These are phyloP conservation scores for Dactylellina drechsleri DNA, from an alignment of 2,329 filamentous ascomycete species.

Conservation along the genomic window DNA sequence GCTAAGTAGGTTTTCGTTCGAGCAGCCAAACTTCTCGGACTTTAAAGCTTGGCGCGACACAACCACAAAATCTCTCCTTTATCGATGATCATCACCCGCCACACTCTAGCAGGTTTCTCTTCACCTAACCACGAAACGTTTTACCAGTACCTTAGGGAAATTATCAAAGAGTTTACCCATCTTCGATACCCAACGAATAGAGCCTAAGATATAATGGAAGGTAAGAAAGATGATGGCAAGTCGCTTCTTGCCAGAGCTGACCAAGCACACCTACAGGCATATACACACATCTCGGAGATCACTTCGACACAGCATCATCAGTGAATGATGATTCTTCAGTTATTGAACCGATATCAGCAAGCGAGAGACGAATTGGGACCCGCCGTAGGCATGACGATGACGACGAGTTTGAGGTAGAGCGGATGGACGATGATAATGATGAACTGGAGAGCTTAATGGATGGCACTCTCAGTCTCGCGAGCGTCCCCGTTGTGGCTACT, in stretches of 20 bases:
- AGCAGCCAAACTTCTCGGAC: too few species aligned
- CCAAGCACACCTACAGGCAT: constrained; percentile 59
- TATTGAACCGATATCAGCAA: constrained; percentile 64
- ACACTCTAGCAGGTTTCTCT: too few species aligned
- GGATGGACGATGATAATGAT: constrained; percentile 71
- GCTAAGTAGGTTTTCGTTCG: too few species aligned
- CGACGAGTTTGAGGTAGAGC: constrained; percentile 81
- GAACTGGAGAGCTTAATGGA: constrained; percentile 58
- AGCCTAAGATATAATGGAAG: neutral
- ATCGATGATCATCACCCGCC: too few species aligned
- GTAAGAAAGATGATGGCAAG: neutral
- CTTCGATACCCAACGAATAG: too few species aligned
- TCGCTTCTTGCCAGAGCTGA: neutral
- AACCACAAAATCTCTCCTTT: too few species aligned
- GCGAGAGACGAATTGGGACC: constrained; percentile 39
- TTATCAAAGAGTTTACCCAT: too few species aligned
- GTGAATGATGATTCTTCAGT: constrained; percentile 70
- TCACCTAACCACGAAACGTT: too few species aligned
- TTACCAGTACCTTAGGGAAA: too few species aligned
- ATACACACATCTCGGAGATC: constrained; percentile 50
- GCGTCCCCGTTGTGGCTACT: constrained; percentile 78
- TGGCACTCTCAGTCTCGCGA: constrained; percentile 75
- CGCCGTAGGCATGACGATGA: constrained; percentile 83
- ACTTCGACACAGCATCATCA: constrained; percentile 58
- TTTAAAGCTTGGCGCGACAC: too few species aligned